A percentile compares a stretch with the other conserved stretches of the same genome.
phyloP scores from a whole-genome alignment of 2,329 filamentous ascomycete genomes.

The Fusarium lyarnte region DNA sequence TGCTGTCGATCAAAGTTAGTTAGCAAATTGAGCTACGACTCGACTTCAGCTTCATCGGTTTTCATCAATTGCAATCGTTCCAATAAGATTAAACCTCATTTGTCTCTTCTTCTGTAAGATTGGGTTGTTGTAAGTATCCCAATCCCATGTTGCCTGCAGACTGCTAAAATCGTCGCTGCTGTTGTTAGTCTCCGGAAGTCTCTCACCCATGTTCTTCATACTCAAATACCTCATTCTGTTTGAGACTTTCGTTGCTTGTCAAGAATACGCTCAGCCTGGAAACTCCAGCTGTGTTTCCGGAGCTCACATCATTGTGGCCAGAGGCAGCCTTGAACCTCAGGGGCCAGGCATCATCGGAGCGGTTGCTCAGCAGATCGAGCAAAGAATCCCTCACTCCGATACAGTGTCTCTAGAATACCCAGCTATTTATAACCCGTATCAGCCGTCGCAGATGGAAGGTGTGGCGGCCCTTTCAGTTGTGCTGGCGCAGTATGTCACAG shows the following conservation, averaged over 20 bases:
- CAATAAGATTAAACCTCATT: too few species aligned
- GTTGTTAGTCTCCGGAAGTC: background rate
- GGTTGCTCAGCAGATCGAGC: constrained; percentile 20
- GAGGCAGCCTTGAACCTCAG: constrained; percentile 32
- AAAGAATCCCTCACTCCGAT: constrained; percentile 17
- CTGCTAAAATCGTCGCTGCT: background rate
- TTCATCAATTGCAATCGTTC: background rate
- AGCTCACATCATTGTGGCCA: constrained; percentile 34
- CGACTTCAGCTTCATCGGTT: background rate
- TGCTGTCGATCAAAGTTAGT: background rate
- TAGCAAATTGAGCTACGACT: background rate
- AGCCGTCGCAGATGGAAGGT: constrained; percentile 30
- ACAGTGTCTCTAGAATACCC: constrained; percentile 28
- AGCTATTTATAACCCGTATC: constrained; percentile 26
- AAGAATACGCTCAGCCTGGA: background rate
- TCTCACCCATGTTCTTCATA: constrained; percentile 8
- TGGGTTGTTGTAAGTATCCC: background rate
- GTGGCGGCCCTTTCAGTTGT: constrained; percentile 12
- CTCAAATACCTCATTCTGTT: background rate
- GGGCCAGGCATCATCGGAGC: constrained; percentile 37
- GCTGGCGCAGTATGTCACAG: constrained; percentile 11
- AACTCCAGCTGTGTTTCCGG: constrained; percentile 17
- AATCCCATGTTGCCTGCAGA: too few species aligned
- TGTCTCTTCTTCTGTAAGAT: background rate
- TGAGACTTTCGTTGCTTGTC: background rate